Conservation (phyloP, 2,329 filamentous ascomycete species). For the Tetracladium maxilliforme region DNA sequence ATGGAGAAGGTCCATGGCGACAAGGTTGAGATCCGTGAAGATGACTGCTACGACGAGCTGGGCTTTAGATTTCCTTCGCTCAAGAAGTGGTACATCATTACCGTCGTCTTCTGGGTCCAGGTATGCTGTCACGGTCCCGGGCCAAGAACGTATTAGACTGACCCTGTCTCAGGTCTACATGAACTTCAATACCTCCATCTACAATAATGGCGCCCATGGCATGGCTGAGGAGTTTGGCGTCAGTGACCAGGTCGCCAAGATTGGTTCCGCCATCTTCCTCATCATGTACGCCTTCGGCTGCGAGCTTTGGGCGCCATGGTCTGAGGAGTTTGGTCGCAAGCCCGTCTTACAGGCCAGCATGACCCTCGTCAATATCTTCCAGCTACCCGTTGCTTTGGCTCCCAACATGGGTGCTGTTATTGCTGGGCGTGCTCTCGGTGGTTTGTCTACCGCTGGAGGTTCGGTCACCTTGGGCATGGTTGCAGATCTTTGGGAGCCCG, state of each 20-base stretch:
- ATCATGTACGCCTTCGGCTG: slow-evolving; percentile 33
- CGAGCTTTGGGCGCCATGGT: slow-evolving; percentile 38
- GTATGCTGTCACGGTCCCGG: no score
- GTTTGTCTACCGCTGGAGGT: slow-evolving; percentile 47
- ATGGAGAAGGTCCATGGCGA: no score
- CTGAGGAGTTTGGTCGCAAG: slow-evolving; percentile 37
- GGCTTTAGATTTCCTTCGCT: slow-evolving; percentile 25
- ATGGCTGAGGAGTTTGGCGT: slow-evolving; percentile 29
- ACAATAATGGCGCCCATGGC: slow-evolving; percentile 29
- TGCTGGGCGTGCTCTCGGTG: slow-evolving; percentile 30
- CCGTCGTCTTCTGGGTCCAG: slow-evolving; percentile 34
- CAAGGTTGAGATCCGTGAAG: slow-evolving; percentile 27
- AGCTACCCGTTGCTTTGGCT: slow-evolving; percentile 27
- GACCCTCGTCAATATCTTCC: slow-evolving; percentile 37
- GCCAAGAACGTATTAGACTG: no score
- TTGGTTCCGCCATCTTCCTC: slow-evolving; percentile 32
- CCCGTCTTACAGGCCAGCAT: slow-evolving; percentile 32
- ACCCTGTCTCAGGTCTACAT: no score
- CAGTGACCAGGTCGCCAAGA: slow-evolving; percentile 27
- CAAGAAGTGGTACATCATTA: slow-evolving; percentile 37
- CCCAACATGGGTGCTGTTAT: slow-evolving; percentile 24
- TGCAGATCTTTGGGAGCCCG: slow-evolving; percentile 44
- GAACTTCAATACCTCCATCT: slow-evolving; percentile 39
- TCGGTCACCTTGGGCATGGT: slow-evolving; percentile 51
- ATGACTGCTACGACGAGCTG: slow-evolving; percentile 29